Base-by-base conservation (phyloP, 306 rosid genomes). In the Sphenostylis stenocarpa region DNA sequence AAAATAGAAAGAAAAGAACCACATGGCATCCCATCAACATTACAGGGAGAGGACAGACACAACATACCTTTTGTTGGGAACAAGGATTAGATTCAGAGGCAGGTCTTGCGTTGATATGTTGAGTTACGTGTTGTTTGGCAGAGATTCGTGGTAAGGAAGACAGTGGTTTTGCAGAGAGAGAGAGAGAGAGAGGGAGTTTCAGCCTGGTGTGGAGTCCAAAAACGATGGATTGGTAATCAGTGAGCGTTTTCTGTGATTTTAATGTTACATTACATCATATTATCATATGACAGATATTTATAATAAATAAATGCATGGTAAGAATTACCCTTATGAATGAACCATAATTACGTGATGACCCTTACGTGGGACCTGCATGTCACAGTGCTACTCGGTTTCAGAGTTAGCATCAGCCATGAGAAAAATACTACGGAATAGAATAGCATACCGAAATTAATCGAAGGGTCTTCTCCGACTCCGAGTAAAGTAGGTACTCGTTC, bases 301-400 rank as follows among this genome's bases (percentile, higher is more conserved):
- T 80, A 73, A 33, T 66, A 47, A 56, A 65, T 31, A 28, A 43
- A 36, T 8, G 2, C 2, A 7, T 14, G 14, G 9, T 41, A 1
- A 49, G 29, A 28, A 13, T 26, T 67, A 63, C 56, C 81, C 84
- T 65, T 28, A 17, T 15, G 9, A 48, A 38, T 47, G 0, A 19
- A 26, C 9, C 5, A 19, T 74, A 81, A 75, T 81, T 81, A 81
- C 81, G 8, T 60, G 5, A 17, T 34, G n/a, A 28, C 34, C 79
- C 55, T 21, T n/a, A 26, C 1, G 80, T 57, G 84, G 79, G 80
- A 29, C 80, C 71, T 26, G 48, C 36, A 67, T 75, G 72, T 13
- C 15, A 60, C 47, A 34, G n/a, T 29, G 1, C 64, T 26, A 79
- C 83, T 80, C 83, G 83, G 79, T 79, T 71, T 64, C 16, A 47